Evolutionary conservation across 1,139 yeast genomes (phyloP).

Genomic region (Magnusiomyces sp.): DNA sequence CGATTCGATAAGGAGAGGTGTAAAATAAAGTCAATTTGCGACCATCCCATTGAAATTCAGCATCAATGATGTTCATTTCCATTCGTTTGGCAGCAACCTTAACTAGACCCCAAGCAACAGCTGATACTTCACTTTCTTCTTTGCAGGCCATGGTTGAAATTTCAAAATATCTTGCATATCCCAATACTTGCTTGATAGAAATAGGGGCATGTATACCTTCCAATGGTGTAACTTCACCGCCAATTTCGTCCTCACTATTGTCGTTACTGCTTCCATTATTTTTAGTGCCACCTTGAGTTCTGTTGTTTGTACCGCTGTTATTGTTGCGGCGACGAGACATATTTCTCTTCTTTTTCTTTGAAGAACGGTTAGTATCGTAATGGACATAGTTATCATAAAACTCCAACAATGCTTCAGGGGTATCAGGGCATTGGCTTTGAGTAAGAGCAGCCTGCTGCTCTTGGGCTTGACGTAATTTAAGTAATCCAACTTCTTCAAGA

Average conservation of each 20-base stretch:
- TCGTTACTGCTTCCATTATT: not conserved
- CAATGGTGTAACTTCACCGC: conserved; percentile 18
- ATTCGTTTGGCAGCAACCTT: conserved; percentile 45
- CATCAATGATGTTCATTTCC: conserved; percentile 50
- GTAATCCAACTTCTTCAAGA: conserved; percentile 68
- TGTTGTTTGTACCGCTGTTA: not conserved
- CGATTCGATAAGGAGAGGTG: conserved; percentile 73
- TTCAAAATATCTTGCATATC: conserved; percentile 59
- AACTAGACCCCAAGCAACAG: conserved; percentile 50
- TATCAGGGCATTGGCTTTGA: conserved; percentile 20
- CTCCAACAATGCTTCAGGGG: conserved; percentile 19
- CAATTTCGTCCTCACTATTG: not conserved
- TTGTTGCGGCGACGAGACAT: conserved; percentile 4
- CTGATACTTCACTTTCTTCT: conserved; percentile 63
- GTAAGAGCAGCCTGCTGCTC: conserved; percentile 60
- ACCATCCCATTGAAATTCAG: conserved; percentile 93
- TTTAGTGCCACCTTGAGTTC: not conserved
- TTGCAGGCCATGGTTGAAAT: conserved; percentile 51
- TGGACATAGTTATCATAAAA: conserved; percentile 19
- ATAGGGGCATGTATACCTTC: conserved; percentile 27
- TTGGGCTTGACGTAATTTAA: conserved; percentile 72
- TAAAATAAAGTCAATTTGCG: conserved; percentile 90
- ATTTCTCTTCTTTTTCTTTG: not conserved
- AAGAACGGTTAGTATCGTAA: conserved; percentile 6
- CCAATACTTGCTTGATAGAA: conserved; percentile 65